These are phyloP conservation scores for Aspergillus chevalieri DNA, from an alignment of 2,329 filamentous ascomycete species.

Conservation along the genomic window DNA sequence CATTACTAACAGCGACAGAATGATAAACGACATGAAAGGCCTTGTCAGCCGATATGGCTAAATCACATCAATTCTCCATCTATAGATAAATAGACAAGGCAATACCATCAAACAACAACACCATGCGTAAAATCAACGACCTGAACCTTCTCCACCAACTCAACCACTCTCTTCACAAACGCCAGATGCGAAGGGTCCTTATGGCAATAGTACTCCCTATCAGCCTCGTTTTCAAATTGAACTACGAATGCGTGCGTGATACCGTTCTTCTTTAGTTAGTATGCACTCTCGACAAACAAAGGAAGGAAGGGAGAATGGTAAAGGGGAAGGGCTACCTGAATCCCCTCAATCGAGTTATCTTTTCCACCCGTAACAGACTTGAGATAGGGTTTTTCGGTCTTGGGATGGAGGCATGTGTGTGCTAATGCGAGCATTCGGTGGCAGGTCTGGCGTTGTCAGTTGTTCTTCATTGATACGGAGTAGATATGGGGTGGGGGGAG, in stretches of 20 bases:
- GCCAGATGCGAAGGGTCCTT: slow-evolving; percentile 58
- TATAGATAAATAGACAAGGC: background rate
- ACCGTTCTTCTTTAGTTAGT: slow-evolving; percentile 43
- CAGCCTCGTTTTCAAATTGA: slow-evolving; percentile 58
- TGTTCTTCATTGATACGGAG: background rate
- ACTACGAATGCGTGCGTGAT: slow-evolving; percentile 65
- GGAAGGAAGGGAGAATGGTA: background rate
- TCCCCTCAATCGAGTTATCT: slow-evolving; percentile 57
- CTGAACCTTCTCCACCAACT: slow-evolving; percentile 28
- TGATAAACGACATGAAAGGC: slow-evolving; percentile 19
- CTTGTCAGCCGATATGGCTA: slow-evolving; percentile 18
- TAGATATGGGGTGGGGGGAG: background rate
- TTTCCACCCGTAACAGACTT: slow-evolving; percentile 52
- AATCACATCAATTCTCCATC: background rate
- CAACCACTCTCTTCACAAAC: slow-evolving; percentile 47
- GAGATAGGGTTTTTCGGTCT: slow-evolving; percentile 56
- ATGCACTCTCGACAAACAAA: background rate
- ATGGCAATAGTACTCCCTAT: slow-evolving; percentile 63
- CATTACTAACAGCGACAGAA: slow-evolving; percentile 9
- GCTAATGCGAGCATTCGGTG: slow-evolving; percentile 52
- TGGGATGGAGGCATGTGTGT: slow-evolving; percentile 55
- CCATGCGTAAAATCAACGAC: slow-evolving; percentile 30
- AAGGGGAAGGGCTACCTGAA: slow-evolving; percentile 44
- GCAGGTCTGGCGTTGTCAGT: slow-evolving; percentile 42
- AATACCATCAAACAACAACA: slow-evolving; percentile 1